These are phyloP conservation scores for Backusella circina DNA, from an alignment of 192 early-diverging fungal species.

Conservation along the genomic window DNA sequence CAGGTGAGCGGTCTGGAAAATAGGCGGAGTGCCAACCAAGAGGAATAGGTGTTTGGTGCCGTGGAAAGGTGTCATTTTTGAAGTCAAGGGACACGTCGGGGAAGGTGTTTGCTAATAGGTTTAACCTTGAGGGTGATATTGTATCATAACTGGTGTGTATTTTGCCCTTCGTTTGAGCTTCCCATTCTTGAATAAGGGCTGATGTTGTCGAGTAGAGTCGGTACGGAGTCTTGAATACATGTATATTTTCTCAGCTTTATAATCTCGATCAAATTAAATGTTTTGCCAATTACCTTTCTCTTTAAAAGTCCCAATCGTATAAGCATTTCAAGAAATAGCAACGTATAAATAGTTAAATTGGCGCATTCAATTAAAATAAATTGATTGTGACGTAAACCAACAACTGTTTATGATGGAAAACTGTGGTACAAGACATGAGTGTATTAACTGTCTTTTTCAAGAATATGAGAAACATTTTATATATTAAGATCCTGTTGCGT, in stretches of 20 bases:
- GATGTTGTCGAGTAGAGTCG: neutral
- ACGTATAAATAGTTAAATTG: too few relatives aligned
- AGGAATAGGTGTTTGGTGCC: constrained; percentile 49
- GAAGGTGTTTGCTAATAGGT: constrained; percentile 35
- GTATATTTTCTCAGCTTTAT: neutral
- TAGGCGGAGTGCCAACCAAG: constrained; percentile 75
- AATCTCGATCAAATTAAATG: neutral
- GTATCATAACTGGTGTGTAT: neutral
- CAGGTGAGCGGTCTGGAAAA: constrained; percentile 71
- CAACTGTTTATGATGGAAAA: too few relatives aligned
- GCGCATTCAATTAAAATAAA: too few relatives aligned
- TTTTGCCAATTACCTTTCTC: neutral
- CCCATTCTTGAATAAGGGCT: neutral
- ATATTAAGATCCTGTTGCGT: too few relatives aligned
- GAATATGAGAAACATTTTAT: too few relatives aligned
- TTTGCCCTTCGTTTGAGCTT: neutral
- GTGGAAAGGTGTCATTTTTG: constrained; percentile 24
- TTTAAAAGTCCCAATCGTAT: neutral
- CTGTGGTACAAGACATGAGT: too few relatives aligned
- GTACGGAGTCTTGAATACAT: neutral
- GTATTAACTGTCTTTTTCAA: too few relatives aligned
- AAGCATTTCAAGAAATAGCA: too few relatives aligned
- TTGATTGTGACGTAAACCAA: too few relatives aligned
- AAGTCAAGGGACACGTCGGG: constrained; percentile 8
- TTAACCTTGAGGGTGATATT: constrained; percentile 24